Conservation (phyloP, 441 rosid species). For the Codiaeum variegatum region DNA sequence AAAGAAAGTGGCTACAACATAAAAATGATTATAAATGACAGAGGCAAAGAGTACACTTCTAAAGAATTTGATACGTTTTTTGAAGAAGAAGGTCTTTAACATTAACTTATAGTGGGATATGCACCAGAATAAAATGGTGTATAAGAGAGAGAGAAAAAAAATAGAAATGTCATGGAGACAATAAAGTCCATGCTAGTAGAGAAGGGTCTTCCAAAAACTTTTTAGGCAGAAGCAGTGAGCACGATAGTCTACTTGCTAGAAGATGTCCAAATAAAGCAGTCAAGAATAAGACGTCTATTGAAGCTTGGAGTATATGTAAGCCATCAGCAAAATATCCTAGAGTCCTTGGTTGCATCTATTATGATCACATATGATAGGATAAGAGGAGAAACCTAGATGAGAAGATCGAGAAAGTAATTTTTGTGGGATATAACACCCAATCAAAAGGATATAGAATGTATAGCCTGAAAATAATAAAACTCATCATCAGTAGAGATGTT, state of each 20-base stretch:
- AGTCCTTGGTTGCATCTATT: too few species aligned
- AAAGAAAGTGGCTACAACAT: too few species aligned
- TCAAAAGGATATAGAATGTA: constrained; percentile 8
- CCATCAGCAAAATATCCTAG: too few species aligned
- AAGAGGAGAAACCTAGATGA: constrained; percentile 7
- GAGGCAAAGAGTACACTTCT: too few species aligned
- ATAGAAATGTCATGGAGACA: constrained; percentile 8
- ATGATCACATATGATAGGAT: not conserved
- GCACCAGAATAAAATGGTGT: constrained; percentile 16
- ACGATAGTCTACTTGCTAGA: not conserved
- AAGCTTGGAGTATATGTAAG: constrained; percentile 8
- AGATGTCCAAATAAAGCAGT: not conserved
- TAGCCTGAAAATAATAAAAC: constrained; percentile 6
- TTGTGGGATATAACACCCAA: not conserved
- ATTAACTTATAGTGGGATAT: not conserved
- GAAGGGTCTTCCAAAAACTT: not conserved
- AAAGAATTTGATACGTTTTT: constrained; percentile 2
- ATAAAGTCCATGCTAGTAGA: not conserved
- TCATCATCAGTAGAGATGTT: constrained; percentile 6
- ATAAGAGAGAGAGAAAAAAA: constrained; percentile 4
- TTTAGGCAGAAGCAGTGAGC: not conserved
- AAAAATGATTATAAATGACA: too few species aligned
- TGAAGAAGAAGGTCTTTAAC: not conserved
- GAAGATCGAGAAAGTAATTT: not conserved
- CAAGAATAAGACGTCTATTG: not conserved